phyloP scores from a whole-genome alignment of 2,329 filamentous ascomycete genomes.

The Xylaria sp. region DNA sequence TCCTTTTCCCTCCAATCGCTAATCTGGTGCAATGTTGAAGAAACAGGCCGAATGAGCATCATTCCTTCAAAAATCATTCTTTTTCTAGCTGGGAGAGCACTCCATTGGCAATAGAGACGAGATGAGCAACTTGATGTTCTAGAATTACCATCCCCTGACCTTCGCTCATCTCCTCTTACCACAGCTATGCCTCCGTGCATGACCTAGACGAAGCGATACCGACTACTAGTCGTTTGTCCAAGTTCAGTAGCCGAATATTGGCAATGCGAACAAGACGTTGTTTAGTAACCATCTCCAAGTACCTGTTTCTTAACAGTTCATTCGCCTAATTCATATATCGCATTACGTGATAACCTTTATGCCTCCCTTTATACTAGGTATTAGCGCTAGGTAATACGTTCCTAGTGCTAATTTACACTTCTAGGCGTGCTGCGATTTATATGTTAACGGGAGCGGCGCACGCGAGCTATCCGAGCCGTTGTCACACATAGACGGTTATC shows the following conservation, averaged over 20 bases:
- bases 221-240: neutral
- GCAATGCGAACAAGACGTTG: neutral
- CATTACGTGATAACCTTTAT: neutral
- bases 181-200: neutral
- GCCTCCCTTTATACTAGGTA: neutral
- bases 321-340: neutral
- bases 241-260: neutral
- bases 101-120: neutral
- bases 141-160: neutral
- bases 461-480: constrained; percentile 11
- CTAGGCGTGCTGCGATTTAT: neutral
- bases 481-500: constrained; percentile 14
- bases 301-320: neutral
- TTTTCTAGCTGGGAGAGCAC: neutral
- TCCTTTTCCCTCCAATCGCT: neutral
- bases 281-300: neutral
- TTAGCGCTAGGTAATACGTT: neutral
- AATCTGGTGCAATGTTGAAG: neutral
- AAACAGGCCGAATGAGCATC: neutral
- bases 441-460: neutral
- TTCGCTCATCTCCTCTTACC: neutral
- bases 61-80: neutral
- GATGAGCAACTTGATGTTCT: neutral
- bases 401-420: neutral
- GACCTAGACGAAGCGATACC: neutral